Evolutionary conservation across 2,329 filamentous ascomycete species (phyloP).

Genomic region (Scytalidium lignicola): DNA sequence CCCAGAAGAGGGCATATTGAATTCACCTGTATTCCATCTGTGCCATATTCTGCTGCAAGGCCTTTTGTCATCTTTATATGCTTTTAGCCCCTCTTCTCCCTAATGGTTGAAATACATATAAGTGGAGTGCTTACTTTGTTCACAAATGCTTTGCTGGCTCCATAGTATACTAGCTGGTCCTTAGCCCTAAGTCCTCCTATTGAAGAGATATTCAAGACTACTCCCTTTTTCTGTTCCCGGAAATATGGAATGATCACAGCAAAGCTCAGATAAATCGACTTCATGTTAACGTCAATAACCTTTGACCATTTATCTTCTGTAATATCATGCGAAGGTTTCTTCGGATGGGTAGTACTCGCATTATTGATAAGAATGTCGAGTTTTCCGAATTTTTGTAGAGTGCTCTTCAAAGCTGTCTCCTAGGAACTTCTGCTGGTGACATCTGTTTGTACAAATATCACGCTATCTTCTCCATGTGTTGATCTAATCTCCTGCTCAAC

Average conservation of each 20-base stretch:
- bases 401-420: conserved; percentile 41
- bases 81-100: conserved; percentile 27
- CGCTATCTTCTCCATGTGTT: conserved; percentile 7
- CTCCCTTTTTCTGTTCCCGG: conserved; percentile 47
- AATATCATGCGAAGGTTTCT: conserved; percentile 59
- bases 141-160: conserved; percentile 61
- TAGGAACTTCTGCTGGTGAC: conserved; percentile 50
- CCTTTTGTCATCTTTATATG: conserved; percentile 48
- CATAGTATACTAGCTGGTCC: conserved; percentile 64
- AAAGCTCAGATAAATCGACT: conserved; percentile 57
- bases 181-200: conserved; percentile 58
- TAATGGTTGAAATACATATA: not conserved
- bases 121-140: conserved; percentile 47
- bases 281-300: conserved; percentile 65
- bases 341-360: conserved; percentile 52
- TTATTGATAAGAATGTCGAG: conserved; percentile 59
- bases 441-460: conserved; percentile 39
- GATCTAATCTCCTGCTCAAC: conserved; percentile 25
- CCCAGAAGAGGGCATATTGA: conserved; percentile 62
- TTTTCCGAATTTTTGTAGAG: conserved; percentile 41
- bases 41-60: conserved; percentile 66
- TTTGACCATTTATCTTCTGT: conserved; percentile 62
- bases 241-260: conserved; percentile 54
- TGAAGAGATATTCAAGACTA: conserved; percentile 59
- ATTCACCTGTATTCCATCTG: conserved; percentile 66